A percentile compares a stretch with the other conserved stretches of the same genome.
Evolutionary conservation across 116 monocot species (phyloP).

Genomic region (Dioscorea cayenensis): DNA sequence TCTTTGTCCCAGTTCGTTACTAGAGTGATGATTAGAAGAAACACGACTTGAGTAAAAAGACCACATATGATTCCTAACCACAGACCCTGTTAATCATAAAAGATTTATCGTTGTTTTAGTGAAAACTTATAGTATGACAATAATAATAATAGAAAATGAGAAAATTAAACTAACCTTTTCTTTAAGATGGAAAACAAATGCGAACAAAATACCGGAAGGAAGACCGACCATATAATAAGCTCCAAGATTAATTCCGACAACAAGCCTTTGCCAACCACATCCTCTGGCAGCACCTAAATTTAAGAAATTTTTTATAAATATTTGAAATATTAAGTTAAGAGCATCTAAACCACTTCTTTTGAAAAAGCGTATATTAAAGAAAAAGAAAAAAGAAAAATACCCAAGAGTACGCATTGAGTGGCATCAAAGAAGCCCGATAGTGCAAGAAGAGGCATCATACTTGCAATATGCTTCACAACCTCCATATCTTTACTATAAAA

Average conservation of each 20-base stretch:
- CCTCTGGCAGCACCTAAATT: neutral
- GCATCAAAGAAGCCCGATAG: neutral
- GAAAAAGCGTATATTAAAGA: neutral
- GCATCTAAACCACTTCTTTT: neutral
- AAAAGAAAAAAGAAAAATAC: neutral
- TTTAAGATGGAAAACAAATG: neutral
- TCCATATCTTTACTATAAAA: slow-evolving; percentile 32
- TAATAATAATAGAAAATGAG: too few relatives aligned
- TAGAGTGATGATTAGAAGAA: neutral
- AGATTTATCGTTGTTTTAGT: neutral
- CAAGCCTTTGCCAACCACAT: neutral
- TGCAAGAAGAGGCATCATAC: slow-evolving; percentile 26
- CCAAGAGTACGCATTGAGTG: neutral
- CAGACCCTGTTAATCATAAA: slow-evolving; percentile 31
- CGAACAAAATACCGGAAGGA: neutral
- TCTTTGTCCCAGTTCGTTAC: neutral
- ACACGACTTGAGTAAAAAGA: neutral
- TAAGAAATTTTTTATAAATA: neutral
- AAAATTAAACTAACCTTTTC: neutral
- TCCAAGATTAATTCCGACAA: neutral
- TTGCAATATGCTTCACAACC: slow-evolving; percentile 23
- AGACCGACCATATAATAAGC: neutral
- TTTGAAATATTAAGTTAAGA: too few relatives aligned
- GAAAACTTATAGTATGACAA: neutral
- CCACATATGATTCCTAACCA: slow-evolving; percentile 64